phyloP scores from a whole-genome alignment of 768 basidiomycete species.

The Cystofilobasidium macerans region DNA sequence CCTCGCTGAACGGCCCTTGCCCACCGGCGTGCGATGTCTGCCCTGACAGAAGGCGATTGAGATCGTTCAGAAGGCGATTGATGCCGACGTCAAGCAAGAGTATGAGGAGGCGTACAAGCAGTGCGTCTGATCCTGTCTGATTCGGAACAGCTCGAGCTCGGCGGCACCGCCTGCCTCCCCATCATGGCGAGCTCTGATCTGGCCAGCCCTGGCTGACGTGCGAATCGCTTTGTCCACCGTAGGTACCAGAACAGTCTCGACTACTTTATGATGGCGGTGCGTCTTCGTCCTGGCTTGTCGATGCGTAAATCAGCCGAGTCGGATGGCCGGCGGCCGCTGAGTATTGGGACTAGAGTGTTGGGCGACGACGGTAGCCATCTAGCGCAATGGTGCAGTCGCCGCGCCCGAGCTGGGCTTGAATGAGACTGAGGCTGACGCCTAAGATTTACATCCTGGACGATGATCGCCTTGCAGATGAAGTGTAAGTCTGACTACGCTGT shows the following conservation, averaged over 20 bases:
- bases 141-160: background rate
- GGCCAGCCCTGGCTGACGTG: conserved; percentile 41
- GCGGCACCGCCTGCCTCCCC: background rate
- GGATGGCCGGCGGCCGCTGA: too few species aligned
- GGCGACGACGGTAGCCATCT: background rate
- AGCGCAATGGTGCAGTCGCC: too few species aligned
- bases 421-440: too few species aligned
- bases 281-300: too few species aligned
- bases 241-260: conserved; percentile 85
- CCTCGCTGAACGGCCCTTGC: background rate
- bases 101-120: conserved; percentile 46
- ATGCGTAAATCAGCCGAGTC: too few species aligned
- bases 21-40: too few species aligned
- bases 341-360: too few species aligned
- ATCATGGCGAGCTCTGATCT: background rate
- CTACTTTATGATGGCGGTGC: conserved; percentile 95
- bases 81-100: conserved; percentile 82
- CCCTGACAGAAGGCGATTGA: conserved; percentile 63
- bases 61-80: conserved; percentile 83
- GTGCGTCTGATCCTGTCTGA: background rate
- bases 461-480: conserved; percentile 18
- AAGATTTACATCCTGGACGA: too few species aligned
- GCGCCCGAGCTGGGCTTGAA: too few species aligned
- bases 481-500: background rate
- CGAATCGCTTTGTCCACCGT: conserved; percentile 40